Base-by-base conservation (phyloP, 139 green algal species). In the Chlamydomonas sp. region DNA sequence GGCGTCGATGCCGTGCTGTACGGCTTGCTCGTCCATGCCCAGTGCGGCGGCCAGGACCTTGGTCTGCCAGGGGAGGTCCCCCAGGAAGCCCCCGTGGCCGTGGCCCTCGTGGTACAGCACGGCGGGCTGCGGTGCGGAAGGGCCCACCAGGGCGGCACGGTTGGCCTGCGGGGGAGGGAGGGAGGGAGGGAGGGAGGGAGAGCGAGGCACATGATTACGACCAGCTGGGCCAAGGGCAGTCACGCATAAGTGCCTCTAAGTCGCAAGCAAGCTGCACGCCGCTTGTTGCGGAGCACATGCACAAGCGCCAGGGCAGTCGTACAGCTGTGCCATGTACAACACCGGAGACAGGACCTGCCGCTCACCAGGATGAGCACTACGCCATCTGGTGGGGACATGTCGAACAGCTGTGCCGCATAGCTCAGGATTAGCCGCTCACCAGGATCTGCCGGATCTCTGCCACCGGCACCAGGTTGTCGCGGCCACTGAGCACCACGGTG, bases 391-490 rank as follows among this genome's bases (percentile, higher is more conserved):
- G 31, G 31, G 31, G 31, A 49, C 31, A 49, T 49, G 31, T 49
- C 31, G 31, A 49, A 49, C 31, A 49, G 31, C 31, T 49, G 31
- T 49, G 31, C 31, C 31, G 31, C 31, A 49, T 49, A 49, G 31
- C 31, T 49, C 31, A 49, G 31, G 31, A 49, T 49, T 49, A 49
- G 31, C 31, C 80, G 5, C 69, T 83, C 57, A 78, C 85, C 85
- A 92, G 85, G 63, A 92, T 87, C 1, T 67, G 10, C 15, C 5
- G n/a, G 58, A 89, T 64, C 77, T 89, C 84, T 18, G 62, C 18
- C 63, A 88, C 89, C 1, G 85, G 89, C 74, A 92, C 86, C 81
- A 92, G 80, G 81, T 90, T 84, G 89, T 92, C 89, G 2, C 63
- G 57, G 18, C 89, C 89, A 1, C 12, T 59, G 9, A 92, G 80